Evolutionary conservation across 1,284 basidiomycete species (phyloP).

Genomic region (Vanrija humicola): DNA sequence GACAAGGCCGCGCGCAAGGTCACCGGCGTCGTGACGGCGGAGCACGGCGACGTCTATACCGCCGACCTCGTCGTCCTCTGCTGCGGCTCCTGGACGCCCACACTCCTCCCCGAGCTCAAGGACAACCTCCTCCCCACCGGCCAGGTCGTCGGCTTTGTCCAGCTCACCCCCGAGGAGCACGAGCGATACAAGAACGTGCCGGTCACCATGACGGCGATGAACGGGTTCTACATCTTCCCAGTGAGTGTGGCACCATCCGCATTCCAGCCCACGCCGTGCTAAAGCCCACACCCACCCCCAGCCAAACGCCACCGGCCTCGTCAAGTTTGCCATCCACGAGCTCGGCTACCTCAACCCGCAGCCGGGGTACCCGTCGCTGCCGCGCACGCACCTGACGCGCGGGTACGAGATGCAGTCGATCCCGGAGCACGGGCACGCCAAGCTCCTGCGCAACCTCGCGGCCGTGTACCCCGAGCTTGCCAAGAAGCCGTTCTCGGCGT

Average conservation of each 20-base stretch:
- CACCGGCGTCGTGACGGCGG: conserved; percentile 56
- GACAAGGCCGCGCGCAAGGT: conserved; percentile 47
- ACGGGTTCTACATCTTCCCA: conserved; percentile 70
- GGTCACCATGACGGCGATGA: conserved; percentile 65
- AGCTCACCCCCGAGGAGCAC: conserved; percentile 63
- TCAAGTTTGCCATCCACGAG: conserved; percentile 46
- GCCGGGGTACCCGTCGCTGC: conserved; percentile 3
- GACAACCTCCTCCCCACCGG: conserved; percentile 36
- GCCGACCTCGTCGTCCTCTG: conserved; percentile 35
- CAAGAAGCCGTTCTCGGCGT: conserved; percentile 12
- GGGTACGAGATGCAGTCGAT: conserved; percentile 7
- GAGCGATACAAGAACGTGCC: conserved; percentile 59
- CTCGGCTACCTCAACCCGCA: conserved; percentile 31
- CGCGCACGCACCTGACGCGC: conserved; percentile 6
- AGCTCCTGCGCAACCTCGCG: conserved; percentile 8
- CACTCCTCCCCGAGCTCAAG: conserved; percentile 15
- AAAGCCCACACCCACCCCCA: conserved; percentile 2
- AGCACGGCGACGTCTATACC: conserved; percentile 53
- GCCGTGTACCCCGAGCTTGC: conserved; percentile 23
- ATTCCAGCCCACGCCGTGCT: conserved; percentile 8
- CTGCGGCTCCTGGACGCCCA: conserved; percentile 38
- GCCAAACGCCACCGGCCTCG: conserved; percentile 26
- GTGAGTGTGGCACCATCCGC: conserved; percentile 49
- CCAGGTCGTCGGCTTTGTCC: conserved; percentile 66
- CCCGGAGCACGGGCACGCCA: conserved; percentile 2